These are phyloP conservation scores for Thyridium curvatum DNA, from an alignment of 2,329 filamentous ascomycete species.

Conservation along the genomic window DNA sequence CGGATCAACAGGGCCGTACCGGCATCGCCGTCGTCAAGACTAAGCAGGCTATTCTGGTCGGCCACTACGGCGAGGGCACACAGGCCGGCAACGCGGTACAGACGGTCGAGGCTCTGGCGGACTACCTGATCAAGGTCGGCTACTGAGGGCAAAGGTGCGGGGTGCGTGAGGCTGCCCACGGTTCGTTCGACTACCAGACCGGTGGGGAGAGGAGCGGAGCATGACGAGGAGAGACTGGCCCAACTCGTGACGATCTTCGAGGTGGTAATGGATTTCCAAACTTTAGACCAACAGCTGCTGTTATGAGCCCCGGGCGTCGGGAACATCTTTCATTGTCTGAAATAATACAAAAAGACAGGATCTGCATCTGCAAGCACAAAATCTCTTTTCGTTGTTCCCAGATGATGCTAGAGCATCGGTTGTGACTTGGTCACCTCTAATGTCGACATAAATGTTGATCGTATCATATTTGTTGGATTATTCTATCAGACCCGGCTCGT, in stretches of 20 bases:
- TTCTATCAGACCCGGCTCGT: too few relatives aligned
- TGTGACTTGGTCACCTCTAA: too few relatives aligned
- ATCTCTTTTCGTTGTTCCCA: too few relatives aligned
- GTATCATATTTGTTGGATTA: too few relatives aligned
- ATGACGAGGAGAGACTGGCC: neutral
- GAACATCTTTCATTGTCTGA: too few relatives aligned
- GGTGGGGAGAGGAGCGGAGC: neutral
- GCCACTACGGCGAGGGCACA: conserved; percentile 71
- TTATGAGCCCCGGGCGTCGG: too few relatives aligned
- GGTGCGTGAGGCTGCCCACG: conserved; percentile 6
- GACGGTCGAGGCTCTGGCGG: conserved; percentile 76
- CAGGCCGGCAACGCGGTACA: conserved; percentile 70
- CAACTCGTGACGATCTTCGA: neutral
- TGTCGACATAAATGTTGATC: too few relatives aligned
- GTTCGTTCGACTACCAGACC: conserved; percentile 12
- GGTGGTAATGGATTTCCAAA: neutral
- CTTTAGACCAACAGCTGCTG: too few relatives aligned
- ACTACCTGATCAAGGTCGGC: conserved; percentile 74
- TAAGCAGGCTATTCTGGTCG: conserved; percentile 79
- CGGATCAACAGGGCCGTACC: conserved; percentile 55
- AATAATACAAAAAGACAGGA: too few relatives aligned
- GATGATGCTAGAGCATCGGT: too few relatives aligned
- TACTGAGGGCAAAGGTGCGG: conserved; percentile 51
- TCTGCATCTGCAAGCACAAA: too few relatives aligned
- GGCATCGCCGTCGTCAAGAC: conserved; percentile 84